phyloP scores from a whole-genome alignment of 1,284 basidiomycete genomes.

The Microbotryum saponariae region DNA sequence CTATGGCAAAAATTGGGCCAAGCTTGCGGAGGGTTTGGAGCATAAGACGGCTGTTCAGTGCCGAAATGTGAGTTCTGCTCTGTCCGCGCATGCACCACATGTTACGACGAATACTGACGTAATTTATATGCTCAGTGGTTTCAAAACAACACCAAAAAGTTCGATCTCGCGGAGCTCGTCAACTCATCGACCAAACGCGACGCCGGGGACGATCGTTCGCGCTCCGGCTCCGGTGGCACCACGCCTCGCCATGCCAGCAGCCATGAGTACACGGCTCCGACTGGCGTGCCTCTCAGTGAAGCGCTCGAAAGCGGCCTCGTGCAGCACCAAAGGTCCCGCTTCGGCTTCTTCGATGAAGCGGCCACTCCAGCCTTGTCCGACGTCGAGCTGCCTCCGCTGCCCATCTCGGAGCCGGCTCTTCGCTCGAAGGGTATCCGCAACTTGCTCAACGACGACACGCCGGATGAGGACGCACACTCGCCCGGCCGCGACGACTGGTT shows the following conservation, averaged over 20 bases:
- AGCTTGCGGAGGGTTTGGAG: conserved; percentile 63
- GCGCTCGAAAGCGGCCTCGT: too few relatives aligned
- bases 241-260: too few relatives aligned
- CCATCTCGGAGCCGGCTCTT: conserved; percentile 10
- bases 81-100: too few relatives aligned
- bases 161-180: conserved; percentile 7
- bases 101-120: neutral
- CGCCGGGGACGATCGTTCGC: neutral
- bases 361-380: too few relatives aligned
- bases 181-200: neutral
- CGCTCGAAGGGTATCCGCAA: conserved; percentile 19
- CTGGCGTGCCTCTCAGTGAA: too few relatives aligned
- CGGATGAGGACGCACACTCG: neutral
- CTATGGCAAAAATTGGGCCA: conserved; percentile 66
- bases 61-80: conserved; percentile 18
- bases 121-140: conserved; percentile 12
- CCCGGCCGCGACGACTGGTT: conserved; percentile 27
- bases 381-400: too few relatives aligned
- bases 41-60: conserved; percentile 75
- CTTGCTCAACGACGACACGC: conserved; percentile 27
- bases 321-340: too few relatives aligned
- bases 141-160: conserved; percentile 22
- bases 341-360: too few relatives aligned
- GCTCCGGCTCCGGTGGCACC: too few relatives aligned
- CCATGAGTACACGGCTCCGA: too few relatives aligned